Base-by-base conservation (phyloP, 2,329 filamentous ascomycete genomes). In the Neurospora sp. region DNA sequence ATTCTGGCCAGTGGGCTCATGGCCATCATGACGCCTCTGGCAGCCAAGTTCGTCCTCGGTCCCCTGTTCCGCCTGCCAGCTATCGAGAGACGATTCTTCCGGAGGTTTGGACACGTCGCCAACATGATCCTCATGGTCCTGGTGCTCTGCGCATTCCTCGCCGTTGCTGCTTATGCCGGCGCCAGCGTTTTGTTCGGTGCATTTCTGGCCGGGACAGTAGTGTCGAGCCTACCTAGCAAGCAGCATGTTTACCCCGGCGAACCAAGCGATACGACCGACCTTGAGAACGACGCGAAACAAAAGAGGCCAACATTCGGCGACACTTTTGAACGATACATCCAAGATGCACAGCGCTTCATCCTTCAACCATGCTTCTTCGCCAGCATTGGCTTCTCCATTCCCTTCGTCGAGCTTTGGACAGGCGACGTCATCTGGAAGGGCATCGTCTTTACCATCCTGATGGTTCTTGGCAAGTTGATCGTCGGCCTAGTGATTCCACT, bases 321-420 rank as follows among this genome's bases (percentile, higher is more conserved):
- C 4, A 74, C 80, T 0, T 85, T 82, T 69, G 77, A 81, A 6
- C 72, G 76, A 3, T 85, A 83, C 74, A 84, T 82, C 70, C 72
- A 73, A 1, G 74, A 78, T 1, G 75, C 78, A 0, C 77, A 84
- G 0, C 73, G 85, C 2, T 81, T 81, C 8, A 81, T 93, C 0
- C 77, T 94, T 0, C 87, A 87, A 67, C 91, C 91, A 0, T 85
- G 92, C 70, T 93, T 94, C 79, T 94, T 94, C 75, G 91, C 85
- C 0, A 87, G 85, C 0, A 90, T 95, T 41, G 92, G 92, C 0
- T 94, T 95, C 76, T 89, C 91, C 0, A 91, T 96, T 1, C 92
- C 92, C 0, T 89, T 95, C 38, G 87, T 85, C 0, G 80, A 86
- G 6, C 88, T 96, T 83, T 95, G 93, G 74, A 77, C 78, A 0